phyloP scores from a whole-genome alignment of 2,329 filamentous ascomycete genomes.

The Paecilomyces formosus region DNA sequence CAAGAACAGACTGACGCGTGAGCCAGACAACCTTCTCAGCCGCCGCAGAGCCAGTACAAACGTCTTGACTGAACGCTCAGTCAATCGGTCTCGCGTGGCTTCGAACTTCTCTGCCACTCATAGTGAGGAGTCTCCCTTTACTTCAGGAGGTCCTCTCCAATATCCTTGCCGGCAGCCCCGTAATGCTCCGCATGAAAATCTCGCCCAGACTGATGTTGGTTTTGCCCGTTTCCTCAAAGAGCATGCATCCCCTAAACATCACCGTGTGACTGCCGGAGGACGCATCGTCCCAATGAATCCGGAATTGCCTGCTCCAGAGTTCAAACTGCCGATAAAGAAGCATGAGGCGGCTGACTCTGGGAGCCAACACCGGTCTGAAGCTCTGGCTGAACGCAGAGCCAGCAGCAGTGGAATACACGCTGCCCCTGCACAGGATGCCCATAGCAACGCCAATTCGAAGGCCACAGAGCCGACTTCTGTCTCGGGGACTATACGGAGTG shows the following conservation, averaged over 20 bases:
- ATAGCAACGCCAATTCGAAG: not conserved
- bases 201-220: constrained; percentile 31
- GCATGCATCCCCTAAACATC: constrained; percentile 41
- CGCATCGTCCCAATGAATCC: constrained; percentile 41
- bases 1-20: not conserved
- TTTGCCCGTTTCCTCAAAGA: constrained; percentile 41
- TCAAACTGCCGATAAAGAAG: constrained; percentile 19
- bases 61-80: constrained; percentile 17
- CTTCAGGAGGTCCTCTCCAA: constrained; percentile 10
- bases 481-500: not conserved
- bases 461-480: constrained; percentile 2
- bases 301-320: constrained; percentile 25
- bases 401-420: not conserved
- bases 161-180: constrained; percentile 22
- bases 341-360: constrained; percentile 6
- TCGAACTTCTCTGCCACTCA: constrained; percentile 14
- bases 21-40: constrained; percentile 16
- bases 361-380: constrained; percentile 1
- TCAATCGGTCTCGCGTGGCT: constrained; percentile 16
- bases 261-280: constrained; percentile 43
- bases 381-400: not conserved
- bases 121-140: constrained; percentile 9
- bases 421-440: not conserved
- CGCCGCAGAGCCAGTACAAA: constrained; percentile 12
- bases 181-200: constrained; percentile 23